Evolutionary conservation across 805 yeast genomes (phyloP), one percentile per base, ranked within the genome.

Genomic region (Hanseniaspora guilliermondii): DNA sequence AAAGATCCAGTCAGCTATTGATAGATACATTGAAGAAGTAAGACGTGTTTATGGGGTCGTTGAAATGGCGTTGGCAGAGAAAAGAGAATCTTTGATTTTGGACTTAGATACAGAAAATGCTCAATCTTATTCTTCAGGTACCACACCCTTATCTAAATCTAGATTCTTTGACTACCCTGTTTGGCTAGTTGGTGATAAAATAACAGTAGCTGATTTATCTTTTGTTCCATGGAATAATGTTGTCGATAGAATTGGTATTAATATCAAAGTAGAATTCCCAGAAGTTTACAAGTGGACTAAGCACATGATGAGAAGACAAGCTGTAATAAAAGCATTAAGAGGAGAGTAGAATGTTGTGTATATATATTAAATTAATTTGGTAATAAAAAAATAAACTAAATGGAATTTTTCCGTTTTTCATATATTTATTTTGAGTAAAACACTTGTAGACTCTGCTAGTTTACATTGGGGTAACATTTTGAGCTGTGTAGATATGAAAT

Each of bases 201-300:
- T 81, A 48, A 78, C 96, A 1, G 81, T 89, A 45, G 97, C 97
- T 2, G 97, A 89, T 68, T 73, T 89, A 63, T 79, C 91, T 22
- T 89, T 89, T 70, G 95, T 89, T 30, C 95, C 97, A 16, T 89
- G 97, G 97, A 89, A 89, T 68, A 89, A 88, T 63, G 96, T 89
- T 17, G 95, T 89, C 53, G 95, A 86, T 66, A 75, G 95, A 62
- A 85, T 89, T 53, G 97, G 96, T 7, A 87, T 89, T 58, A 86
- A 85, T 62, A 77, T 89, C 62, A 83, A 84, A 66, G 76, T 78
- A 32, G 97, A 89, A 66, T 88, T 85, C 65, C 96, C 96, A 1
- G 97, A 89, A 70, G 96, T 88, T 47, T 88, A 86, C 72, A 87
- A 87, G 67, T 89, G 96, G 97, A 89, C 96, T 11, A 83, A 85